phyloP scores from a whole-genome alignment of 139 green algal species.

The Chlamydomonas schloesseri region DNA sequence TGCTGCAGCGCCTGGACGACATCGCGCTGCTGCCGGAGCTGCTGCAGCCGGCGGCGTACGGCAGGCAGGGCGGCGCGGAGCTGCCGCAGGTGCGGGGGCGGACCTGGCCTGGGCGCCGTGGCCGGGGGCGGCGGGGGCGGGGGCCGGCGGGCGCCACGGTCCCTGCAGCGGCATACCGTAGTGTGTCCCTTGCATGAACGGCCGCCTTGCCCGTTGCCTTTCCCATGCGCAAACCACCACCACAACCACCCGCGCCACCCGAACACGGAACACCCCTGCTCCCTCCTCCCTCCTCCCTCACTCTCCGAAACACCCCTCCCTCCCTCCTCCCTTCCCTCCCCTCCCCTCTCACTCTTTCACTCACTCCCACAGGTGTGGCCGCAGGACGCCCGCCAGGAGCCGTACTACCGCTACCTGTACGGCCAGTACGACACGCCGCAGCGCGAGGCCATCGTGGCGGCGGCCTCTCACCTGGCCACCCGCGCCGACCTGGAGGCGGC shows the following conservation, averaged over 20 bases:
- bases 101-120: too few relatives aligned
- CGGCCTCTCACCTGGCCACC: constrained; percentile 45
- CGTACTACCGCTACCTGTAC: constrained; percentile 57
- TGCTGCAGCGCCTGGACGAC: constrained; percentile 27
- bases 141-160: too few relatives aligned
- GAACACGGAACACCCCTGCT: too few relatives aligned
- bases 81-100: constrained; percentile 22
- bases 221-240: too few relatives aligned
- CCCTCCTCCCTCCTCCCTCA: too few relatives aligned
- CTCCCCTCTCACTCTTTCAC: too few relatives aligned
- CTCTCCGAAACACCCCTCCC: too few relatives aligned
- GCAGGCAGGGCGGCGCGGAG: neutral
- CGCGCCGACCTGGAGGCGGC: constrained; percentile 25
- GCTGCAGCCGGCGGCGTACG: constrained; percentile 20
- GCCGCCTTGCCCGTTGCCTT: too few relatives aligned
- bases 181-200: too few relatives aligned
- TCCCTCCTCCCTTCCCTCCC: too few relatives aligned
- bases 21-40: constrained; percentile 31
- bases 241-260: too few relatives aligned
- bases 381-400: constrained; percentile 38
- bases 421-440: constrained; percentile 76
- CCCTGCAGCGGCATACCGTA: too few relatives aligned
- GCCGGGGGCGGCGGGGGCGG: neutral
- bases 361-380: constrained; percentile 48
- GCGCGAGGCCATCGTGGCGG: constrained; percentile 77